These are phyloP conservation scores for Eimeria maxima DNA, from an alignment of 169 alveolate genomes.

Conservation along the genomic window DNA sequence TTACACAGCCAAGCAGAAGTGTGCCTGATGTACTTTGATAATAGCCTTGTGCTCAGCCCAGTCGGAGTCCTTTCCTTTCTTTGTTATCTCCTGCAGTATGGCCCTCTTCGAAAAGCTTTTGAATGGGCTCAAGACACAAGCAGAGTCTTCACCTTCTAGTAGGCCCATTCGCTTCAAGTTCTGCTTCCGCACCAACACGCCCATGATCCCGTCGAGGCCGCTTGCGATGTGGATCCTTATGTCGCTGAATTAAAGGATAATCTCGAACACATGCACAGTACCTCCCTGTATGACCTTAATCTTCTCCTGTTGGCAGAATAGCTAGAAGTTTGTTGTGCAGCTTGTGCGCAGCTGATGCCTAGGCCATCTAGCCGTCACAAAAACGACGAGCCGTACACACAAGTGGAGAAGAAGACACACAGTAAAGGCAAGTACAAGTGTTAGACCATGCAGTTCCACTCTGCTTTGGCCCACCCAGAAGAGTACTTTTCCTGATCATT, in stretches of 20 bases:
- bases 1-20: neutral
- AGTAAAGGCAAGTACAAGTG: neutral
- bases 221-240: constrained; percentile 33
- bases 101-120: constrained; percentile 40
- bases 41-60: constrained; percentile 81
- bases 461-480: neutral
- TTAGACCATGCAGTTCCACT: neutral
- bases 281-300: neutral
- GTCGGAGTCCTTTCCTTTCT: constrained; percentile 78
- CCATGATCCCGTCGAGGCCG: constrained; percentile 74
- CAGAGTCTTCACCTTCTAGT: constrained; percentile 20
- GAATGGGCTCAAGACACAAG: constrained; percentile 4
- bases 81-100: constrained; percentile 66
- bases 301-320: neutral
- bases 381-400: neutral
- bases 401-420: neutral
- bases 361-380: neutral
- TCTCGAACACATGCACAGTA: neutral
- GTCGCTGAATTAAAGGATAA: constrained; percentile 37
- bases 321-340: neutral
- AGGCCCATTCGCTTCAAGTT: constrained; percentile 76
- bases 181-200: constrained; percentile 26
- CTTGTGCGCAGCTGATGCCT: neutral
- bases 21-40: constrained; percentile 14
- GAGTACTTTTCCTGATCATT: neutral